A percentile compares a stretch with the other conserved stretches of the same genome.
Evolutionary conservation across 108 stramenopile species (phyloP).

Genomic region (Skeletonema tropicum): DNA sequence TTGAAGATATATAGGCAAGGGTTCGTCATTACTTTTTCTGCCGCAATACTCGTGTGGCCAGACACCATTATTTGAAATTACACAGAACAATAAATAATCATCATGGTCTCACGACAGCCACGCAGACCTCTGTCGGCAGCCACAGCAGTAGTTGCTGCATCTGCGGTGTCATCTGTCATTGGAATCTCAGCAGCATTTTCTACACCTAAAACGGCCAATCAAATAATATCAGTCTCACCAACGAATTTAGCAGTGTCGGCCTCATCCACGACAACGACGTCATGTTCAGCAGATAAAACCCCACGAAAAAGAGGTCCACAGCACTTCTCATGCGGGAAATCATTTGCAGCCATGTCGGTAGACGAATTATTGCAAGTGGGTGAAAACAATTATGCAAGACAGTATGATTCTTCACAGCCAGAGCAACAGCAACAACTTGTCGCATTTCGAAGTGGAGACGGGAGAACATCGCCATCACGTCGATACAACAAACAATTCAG

Average conservation of each 20-base stretch:
- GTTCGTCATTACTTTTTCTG: no score
- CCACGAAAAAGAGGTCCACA: slow-evolving; percentile 10
- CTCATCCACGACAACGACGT: no score
- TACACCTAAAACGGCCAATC: neutral
- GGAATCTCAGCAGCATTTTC: neutral
- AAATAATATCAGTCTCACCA: neutral
- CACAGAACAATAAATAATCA: neutral
- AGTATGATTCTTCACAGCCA: slow-evolving; percentile 3
- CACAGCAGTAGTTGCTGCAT: neutral
- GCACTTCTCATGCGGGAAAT: slow-evolving; percentile 10
- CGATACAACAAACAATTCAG: slow-evolving; percentile 5
- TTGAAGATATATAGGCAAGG: no score
- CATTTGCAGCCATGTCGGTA: slow-evolving; percentile 6
- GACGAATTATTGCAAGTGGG: slow-evolving; percentile 6
- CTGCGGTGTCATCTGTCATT: neutral
- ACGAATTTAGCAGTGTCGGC: no score
- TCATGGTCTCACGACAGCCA: neutral
- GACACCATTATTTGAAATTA: neutral
- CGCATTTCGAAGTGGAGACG: neutral
- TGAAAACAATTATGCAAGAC: neutral
- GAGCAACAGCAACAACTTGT: neutral
- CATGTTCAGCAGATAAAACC: slow-evolving; percentile 2
- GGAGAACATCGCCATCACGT: neutral
- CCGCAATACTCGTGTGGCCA: neutral
- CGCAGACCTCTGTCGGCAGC: slow-evolving; percentile 2